Conservation (phyloP, 1,139 yeast species). For the Diutina mesorugosa region DNA sequence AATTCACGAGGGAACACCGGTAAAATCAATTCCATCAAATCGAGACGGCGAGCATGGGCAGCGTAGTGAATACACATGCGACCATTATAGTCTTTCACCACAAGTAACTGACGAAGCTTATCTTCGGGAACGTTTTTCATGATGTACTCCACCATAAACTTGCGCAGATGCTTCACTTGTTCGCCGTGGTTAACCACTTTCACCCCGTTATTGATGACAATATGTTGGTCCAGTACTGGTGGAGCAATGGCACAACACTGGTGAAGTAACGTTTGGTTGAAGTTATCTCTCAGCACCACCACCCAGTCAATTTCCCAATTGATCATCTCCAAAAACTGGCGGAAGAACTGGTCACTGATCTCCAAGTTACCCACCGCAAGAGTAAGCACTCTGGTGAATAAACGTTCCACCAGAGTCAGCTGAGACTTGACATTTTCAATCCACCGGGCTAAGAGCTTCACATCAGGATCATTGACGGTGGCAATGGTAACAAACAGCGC, state of each 20-base stretch:
- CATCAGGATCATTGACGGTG: slow-evolving; percentile 30
- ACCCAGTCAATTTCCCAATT: slow-evolving; percentile 29
- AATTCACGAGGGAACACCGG: slow-evolving; percentile 23
- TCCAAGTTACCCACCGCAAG: slow-evolving; percentile 43
- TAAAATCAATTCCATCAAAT: slow-evolving; percentile 35
- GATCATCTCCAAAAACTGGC: slow-evolving; percentile 30
- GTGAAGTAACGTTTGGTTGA: slow-evolving; percentile 28
- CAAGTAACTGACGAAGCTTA: slow-evolving; percentile 14
- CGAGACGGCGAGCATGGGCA: slow-evolving; percentile 52
- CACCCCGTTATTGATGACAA: slow-evolving; percentile 31
- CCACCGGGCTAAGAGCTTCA: slow-evolving; percentile 35
- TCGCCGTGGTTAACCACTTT: slow-evolving; percentile 30
- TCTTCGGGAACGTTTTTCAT: slow-evolving; percentile 13
- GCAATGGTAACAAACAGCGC: slow-evolving; percentile 54
- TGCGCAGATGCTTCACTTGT: slow-evolving; percentile 27
- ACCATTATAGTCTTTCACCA: slow-evolving; percentile 53
- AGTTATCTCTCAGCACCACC: slow-evolving; percentile 22
- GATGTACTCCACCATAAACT: slow-evolving; percentile 23
- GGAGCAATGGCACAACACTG: slow-evolving; percentile 33
- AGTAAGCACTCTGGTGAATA: slow-evolving; percentile 26
- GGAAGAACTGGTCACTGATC: slow-evolving; percentile 35
- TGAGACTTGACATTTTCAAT: slow-evolving; percentile 28
- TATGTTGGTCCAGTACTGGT: slow-evolving; percentile 20
- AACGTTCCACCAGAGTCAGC: background rate
- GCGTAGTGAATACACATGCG: slow-evolving; percentile 85